Conservation (phyloP, 2,329 filamentous ascomycete species). For the Taxawa tesnikishii region DNA sequence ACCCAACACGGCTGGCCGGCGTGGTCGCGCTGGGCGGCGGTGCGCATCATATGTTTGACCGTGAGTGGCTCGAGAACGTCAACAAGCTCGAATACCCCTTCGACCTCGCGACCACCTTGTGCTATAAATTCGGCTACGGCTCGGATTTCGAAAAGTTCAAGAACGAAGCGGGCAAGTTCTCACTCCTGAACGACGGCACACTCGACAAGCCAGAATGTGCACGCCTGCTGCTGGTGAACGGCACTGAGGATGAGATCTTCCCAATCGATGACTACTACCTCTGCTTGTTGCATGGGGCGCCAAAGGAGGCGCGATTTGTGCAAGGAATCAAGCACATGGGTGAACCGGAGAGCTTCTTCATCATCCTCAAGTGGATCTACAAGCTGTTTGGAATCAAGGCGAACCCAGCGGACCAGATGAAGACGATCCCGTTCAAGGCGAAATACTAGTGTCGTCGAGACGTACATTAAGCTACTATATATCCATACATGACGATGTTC, state of each 20-base stretch:
- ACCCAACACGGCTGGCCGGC: constrained; percentile 37
- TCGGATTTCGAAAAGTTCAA: constrained; percentile 33
- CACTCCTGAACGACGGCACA: constrained; percentile 42
- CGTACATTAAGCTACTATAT: neutral
- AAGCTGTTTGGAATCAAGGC: constrained; percentile 31
- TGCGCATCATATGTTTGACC: constrained; percentile 46
- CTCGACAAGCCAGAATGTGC: constrained; percentile 37
- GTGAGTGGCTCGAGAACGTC: constrained; percentile 40
- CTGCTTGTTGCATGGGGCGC: constrained; percentile 37
- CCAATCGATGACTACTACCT: constrained; percentile 49
- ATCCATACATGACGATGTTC: too few species aligned
- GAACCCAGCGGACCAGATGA: constrained; percentile 30
- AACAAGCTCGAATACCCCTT: constrained; percentile 49
- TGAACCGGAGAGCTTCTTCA: constrained; percentile 35
- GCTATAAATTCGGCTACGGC: constrained; percentile 36
- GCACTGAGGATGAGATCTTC: constrained; percentile 48
- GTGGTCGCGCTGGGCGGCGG: constrained; percentile 44
- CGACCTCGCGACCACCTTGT: constrained; percentile 39
- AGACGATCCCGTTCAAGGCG: constrained; percentile 32
- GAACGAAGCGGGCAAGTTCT: constrained; percentile 38
- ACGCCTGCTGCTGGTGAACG: constrained; percentile 43
- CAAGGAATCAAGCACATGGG: constrained; percentile 36
- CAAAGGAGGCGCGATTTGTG: constrained; percentile 40
- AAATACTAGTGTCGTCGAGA: constrained; percentile 21
- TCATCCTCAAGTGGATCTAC: constrained; percentile 38